Conservation (phyloP, 331 rosid species). For the Arachis monticola region DNA sequence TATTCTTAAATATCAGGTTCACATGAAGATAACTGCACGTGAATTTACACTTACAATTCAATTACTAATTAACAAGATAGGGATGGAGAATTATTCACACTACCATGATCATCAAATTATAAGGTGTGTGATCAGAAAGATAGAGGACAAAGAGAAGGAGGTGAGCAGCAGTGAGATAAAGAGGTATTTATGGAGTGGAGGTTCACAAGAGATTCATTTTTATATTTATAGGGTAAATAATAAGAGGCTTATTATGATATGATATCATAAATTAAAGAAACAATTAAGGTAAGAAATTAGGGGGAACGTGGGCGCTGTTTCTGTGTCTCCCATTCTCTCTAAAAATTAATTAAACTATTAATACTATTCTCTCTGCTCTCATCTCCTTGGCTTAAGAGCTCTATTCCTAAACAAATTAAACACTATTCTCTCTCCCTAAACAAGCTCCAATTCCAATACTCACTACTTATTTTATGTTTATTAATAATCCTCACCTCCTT, state of each 20-base stretch:
- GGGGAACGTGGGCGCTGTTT: constrained; percentile 98
- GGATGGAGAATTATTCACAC: no score
- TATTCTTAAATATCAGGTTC: no score
- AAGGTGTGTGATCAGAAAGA: no score
- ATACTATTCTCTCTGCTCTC: constrained; percentile 48
- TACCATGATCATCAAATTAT: no score
- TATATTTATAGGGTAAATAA: no score
- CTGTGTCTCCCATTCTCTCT: constrained; percentile 87
- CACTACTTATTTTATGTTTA: background rate
- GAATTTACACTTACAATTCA: no score
- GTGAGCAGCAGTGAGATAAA: no score
- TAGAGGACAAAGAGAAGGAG: no score
- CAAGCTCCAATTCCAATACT: constrained; percentile 49
- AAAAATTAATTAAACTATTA: constrained; percentile 13
- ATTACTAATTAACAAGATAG: no score
- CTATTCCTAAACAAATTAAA: constrained; percentile 63
- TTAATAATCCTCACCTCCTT: constrained; percentile 19
- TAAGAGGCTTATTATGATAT: constrained; percentile 9
- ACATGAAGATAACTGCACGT: no score
- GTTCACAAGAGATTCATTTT: no score
- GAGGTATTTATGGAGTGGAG: no score
- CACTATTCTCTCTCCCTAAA: constrained; percentile 54
- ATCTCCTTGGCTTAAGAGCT: constrained; percentile 95
- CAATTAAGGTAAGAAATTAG: constrained; percentile 49
- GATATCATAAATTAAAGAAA: constrained; percentile 43